Conservation (phyloP, 768 basidiomycete genomes). For the Rossbeevera mucosa region DNA sequence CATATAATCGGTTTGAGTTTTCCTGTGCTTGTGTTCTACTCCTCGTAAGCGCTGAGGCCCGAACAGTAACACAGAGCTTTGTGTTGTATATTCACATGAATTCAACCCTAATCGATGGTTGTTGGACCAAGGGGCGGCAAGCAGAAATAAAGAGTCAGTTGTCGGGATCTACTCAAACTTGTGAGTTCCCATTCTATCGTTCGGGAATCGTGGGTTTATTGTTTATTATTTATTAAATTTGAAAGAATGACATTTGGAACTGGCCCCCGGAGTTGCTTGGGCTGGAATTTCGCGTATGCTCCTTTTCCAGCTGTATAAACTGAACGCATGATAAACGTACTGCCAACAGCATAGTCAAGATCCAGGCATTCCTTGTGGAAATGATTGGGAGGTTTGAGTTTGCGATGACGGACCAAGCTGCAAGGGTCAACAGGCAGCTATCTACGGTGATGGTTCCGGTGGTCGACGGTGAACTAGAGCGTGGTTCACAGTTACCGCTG, state of each 20-base stretch:
- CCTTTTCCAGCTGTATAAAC: neutral
- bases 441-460: constrained; percentile 33
- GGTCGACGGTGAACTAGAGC: constrained; percentile 30
- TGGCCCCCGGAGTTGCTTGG: constrained; percentile 24
- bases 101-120: constrained; percentile 32
- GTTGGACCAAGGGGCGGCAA: constrained; percentile 13
- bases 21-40: neutral
- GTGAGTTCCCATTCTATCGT: constrained; percentile 11
- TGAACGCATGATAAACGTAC: neutral
- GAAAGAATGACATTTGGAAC: constrained; percentile 16
- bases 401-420: constrained; percentile 27
- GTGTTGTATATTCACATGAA: constrained; percentile 29
- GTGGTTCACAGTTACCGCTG: no score
- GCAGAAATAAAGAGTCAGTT: constrained; percentile 15
- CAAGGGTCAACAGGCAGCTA: constrained; percentile 27
- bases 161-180: constrained; percentile 29
- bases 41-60: neutral
- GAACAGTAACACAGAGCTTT: constrained; percentile 25
- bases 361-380: constrained; percentile 58
- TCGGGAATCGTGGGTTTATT: neutral
- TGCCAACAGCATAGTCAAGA: constrained; percentile 38
- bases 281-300: constrained; percentile 1
- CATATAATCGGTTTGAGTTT: constrained; percentile 45
- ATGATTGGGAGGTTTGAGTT: constrained; percentile 53
- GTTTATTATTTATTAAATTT: neutral